Evolutionary conservation across 768 basidiomycete species (phyloP), one percentile per base, ranked within the genome.

Genomic region (Pluteus cervinus): DNA sequence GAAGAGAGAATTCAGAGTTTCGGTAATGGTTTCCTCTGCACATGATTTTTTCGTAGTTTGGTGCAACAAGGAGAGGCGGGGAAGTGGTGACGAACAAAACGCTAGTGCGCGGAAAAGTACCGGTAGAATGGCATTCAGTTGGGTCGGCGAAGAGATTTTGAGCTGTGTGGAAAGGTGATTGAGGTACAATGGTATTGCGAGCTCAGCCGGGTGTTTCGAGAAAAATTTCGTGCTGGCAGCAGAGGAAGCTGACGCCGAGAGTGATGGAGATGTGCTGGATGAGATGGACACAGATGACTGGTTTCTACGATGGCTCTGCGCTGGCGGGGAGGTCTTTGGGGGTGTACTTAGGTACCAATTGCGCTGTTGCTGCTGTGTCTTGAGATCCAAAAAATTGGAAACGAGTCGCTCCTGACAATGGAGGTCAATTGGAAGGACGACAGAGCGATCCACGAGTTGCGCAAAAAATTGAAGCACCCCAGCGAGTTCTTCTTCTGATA

Each of bases 71-170:
- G 81, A 75, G 7, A 89, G 60, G 6, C 81, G 74, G 26, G 86
- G 81, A 11, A 89, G 69, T 2, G 83, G 76, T 3, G 76, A 70
- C 3, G 76, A 65, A 50, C 74, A 82, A 47, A 74, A 78, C 1
- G 80, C 75, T 16, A 84, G 66, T 15, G 72, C 73, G 12, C 81
- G 77, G 50, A 86, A 83, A n/a, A 89, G 72, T 23, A 82, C 63
- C 0, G 82, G 80, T n/a, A 87, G 63, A 36, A 87, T 76, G 24
- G 59, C 48, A 9, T 60, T 53, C 24, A 86, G 69, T 48, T 72
- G 68, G 8, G 28, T 10, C 21, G 56, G 56, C 5, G 79, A 70
- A 4, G 79, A 64, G 11, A 66, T 68, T 50, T 79, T 80, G 31
- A 79, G 59, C 41, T 81, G 77, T 1, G 72, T 65, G n/a, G 63